These are phyloP conservation scores for Lasiosphaeria ovina DNA, from an alignment of 495 filamentous ascomycete species.

Conservation along the genomic window DNA sequence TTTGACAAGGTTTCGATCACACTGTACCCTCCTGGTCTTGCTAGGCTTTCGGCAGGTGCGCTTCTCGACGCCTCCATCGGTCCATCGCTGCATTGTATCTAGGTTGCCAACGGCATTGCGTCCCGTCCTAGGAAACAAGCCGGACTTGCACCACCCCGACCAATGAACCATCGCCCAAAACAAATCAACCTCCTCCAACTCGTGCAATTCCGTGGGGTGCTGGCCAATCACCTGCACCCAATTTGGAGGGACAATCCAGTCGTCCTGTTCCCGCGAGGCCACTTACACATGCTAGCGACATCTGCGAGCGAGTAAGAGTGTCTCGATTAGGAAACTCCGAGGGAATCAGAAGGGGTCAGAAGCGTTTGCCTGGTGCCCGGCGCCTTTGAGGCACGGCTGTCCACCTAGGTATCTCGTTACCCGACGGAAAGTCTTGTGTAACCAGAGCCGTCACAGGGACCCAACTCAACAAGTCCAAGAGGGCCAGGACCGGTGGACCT, in stretches of 20 bases:
- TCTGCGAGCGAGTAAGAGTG: too few species aligned
- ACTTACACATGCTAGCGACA: not conserved
- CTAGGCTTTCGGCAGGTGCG: not conserved
- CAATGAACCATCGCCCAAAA: conserved; percentile 20
- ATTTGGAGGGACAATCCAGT: conserved; percentile 10
- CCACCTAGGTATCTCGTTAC: too few species aligned
- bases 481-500: too few species aligned
- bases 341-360: too few species aligned
- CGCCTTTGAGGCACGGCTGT: too few species aligned
- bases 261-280: not conserved
- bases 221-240: conserved; percentile 20
- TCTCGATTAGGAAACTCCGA: too few species aligned
- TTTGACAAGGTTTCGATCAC: not conserved
- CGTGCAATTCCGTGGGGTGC: not conserved
- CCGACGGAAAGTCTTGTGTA: too few species aligned
- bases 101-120: not conserved
- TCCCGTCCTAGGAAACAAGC: conserved; percentile 2
- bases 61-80: not conserved
- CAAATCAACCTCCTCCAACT: conserved; percentile 23
- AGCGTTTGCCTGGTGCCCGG: too few species aligned
- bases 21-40: not conserved
- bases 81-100: not conserved
- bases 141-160: not conserved
- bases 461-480: too few species aligned
- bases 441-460: too few species aligned